Conservation (phyloP, 2,329 filamentous ascomycete genomes). For the Pseudonectria foliicola region DNA sequence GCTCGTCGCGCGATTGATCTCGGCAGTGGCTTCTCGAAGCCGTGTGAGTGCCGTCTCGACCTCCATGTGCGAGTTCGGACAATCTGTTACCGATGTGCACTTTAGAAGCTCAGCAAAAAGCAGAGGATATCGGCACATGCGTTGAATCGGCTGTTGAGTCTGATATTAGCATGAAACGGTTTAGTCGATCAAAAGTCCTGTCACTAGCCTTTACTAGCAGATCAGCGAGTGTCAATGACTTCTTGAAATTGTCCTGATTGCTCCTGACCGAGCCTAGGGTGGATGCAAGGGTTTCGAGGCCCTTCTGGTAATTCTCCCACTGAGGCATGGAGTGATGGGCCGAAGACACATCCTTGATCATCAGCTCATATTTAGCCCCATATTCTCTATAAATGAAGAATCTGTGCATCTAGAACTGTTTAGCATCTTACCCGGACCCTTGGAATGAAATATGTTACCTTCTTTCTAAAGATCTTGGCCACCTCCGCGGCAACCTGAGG, state of each 20-base stretch:
- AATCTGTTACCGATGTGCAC: conserved; percentile 76
- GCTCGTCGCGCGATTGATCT: conserved; percentile 79
- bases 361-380: conserved; percentile 78
- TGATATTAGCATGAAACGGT: conserved; percentile 1
- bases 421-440: conserved; percentile 3
- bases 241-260: conserved; percentile 56
- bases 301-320: conserved; percentile 76
- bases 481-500: conserved; percentile 54
- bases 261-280: conserved; percentile 65
- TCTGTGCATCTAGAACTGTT: conserved; percentile 55
- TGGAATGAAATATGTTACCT: conserved; percentile 32
- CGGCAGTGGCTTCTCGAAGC: conserved; percentile 66
- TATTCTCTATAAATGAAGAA: conserved; percentile 92
- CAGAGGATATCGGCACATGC: conserved; percentile 84
- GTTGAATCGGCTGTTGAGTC: conserved; percentile 68
- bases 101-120: conserved; percentile 79
- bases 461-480: conserved; percentile 53
- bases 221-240: conserved; percentile 75
- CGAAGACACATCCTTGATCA: conserved; percentile 69
- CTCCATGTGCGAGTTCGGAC: conserved; percentile 73
- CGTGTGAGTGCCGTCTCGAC: conserved; percentile 66
- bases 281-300: conserved; percentile 74
- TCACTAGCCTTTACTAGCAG: conserved; percentile 76
- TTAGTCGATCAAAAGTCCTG: conserved; percentile 1
- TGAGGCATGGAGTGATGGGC: conserved; percentile 61